Evolutionary conservation across 1,139 yeast genomes (phyloP).

Genomic region (Yamadazyma aaseri): DNA sequence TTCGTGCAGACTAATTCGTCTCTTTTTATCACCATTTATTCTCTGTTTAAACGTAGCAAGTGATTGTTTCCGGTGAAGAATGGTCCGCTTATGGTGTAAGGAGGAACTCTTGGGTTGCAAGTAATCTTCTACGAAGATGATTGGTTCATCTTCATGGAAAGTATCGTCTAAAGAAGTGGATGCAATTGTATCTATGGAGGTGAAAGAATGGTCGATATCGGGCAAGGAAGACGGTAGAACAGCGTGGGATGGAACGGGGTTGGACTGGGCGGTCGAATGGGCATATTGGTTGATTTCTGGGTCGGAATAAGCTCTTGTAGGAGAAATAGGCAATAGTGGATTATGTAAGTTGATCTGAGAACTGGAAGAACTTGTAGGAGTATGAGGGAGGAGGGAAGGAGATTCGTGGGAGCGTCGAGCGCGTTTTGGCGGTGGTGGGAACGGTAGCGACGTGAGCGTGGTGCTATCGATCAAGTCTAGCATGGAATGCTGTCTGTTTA

Average conservation of each 20-base stretch:
- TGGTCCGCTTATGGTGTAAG: not conserved
- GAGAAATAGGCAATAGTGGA: slow-evolving; percentile 2
- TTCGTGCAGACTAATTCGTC: slow-evolving; percentile 20
- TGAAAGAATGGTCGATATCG: slow-evolving; percentile 7
- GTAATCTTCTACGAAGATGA: slow-evolving; percentile 53
- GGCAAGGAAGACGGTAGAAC: not conserved
- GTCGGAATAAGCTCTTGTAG: slow-evolving; percentile 1
- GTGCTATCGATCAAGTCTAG: slow-evolving; percentile 63
- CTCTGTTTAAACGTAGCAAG: slow-evolving; percentile 41
- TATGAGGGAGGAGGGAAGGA: not conserved
- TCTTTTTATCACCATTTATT: slow-evolving; percentile 10
- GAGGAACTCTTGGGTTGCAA: slow-evolving; percentile 17
- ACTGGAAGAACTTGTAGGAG: slow-evolving; percentile 2
- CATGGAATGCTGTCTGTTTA: slow-evolving; percentile 45
- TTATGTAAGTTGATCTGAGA: slow-evolving; percentile 5
- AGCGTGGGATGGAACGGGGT: not conserved
- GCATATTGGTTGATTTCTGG: not conserved
- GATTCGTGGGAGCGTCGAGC: slow-evolving; percentile 1
- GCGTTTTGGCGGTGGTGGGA: slow-evolving; percentile 49
- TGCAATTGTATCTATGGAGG: slow-evolving; percentile 18
- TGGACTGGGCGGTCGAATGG: not conserved
- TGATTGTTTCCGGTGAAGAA: slow-evolving; percentile 26
- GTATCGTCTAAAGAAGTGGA: slow-evolving; percentile 18
- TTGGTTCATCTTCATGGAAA: slow-evolving; percentile 39
- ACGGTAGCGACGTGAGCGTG: slow-evolving; percentile 63